These are phyloP conservation scores for Raphanus raphanistrum DNA, from an alignment of 345 rosid genomes.

Conservation along the genomic window DNA sequence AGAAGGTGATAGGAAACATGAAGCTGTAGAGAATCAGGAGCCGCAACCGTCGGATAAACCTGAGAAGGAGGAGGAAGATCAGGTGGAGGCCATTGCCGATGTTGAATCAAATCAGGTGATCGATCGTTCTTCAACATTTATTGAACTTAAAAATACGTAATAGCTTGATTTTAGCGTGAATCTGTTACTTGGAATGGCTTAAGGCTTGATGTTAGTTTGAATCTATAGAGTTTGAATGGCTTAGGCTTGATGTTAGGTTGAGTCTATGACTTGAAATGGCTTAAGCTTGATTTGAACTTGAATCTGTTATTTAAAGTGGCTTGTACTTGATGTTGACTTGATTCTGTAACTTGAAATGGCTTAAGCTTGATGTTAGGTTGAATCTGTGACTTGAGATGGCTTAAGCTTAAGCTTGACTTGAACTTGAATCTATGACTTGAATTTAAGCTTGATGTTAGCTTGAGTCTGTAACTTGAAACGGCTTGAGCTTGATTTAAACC, in stretches of 20 bases:
- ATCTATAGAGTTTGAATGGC: not conserved
- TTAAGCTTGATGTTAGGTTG: not conserved
- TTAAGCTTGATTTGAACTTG: not conserved
- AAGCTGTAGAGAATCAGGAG: not conserved
- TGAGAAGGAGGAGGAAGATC: not conserved
- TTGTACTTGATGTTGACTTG: too few relatives aligned
- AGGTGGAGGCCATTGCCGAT: conserved; percentile 24
- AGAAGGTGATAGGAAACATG: not conserved
- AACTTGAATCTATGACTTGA: not conserved
- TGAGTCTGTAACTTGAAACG: not conserved
- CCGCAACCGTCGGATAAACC: not conserved
- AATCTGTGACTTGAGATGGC: not conserved
- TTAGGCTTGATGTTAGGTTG: not conserved
- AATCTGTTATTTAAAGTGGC: not conserved
- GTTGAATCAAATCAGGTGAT: conserved; percentile 45
- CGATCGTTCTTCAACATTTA: not conserved
- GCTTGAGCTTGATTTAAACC: not conserved
- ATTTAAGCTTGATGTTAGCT: not conserved
- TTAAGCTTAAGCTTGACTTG: not conserved
- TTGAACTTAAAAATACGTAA: not conserved
- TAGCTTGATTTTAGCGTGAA: not conserved
- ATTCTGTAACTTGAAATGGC: too few relatives aligned
- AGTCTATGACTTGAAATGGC: not conserved
- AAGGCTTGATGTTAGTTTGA: too few relatives aligned
- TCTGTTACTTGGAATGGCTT: too few relatives aligned